A percentile compares a stretch with the other conserved stretches of the same genome.
These are phyloP conservation scores for Bipolaris bicolor DNA, from an alignment of 2,329 filamentous ascomycete species.

Conservation along the genomic window DNA sequence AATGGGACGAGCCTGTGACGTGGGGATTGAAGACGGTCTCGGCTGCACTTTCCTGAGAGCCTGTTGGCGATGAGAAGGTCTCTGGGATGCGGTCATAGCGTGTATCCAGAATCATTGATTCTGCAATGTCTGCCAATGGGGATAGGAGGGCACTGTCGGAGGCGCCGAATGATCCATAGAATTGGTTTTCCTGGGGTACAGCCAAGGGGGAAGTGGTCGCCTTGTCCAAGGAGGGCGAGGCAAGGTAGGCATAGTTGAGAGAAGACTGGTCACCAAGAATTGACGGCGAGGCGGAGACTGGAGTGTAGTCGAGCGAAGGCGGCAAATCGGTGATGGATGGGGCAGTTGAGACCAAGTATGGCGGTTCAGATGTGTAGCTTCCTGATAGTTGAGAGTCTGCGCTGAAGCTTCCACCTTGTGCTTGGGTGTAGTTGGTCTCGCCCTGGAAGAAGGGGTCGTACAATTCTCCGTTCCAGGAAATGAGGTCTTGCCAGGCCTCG, in stretches of 20 bases:
- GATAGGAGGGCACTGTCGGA: constrained; percentile 27
- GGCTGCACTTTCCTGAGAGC: constrained; percentile 31
- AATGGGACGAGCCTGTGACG: constrained; percentile 34
- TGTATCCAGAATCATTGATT: constrained; percentile 35
- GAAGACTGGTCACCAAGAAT: constrained; percentile 35
- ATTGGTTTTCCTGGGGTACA: constrained; percentile 22
- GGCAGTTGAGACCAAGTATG: constrained; percentile 30
- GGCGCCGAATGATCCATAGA: constrained; percentile 34
- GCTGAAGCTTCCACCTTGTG: constrained; percentile 17
- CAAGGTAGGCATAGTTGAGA: constrained; percentile 28
- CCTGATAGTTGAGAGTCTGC: constrained; percentile 26
- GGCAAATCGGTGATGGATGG: constrained; percentile 34
- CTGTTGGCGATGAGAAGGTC: constrained; percentile 20
- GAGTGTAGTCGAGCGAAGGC: constrained; percentile 35
- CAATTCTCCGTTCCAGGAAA: constrained; percentile 40
- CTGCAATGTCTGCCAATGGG: constrained; percentile 19
- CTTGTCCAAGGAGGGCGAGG: constrained; percentile 37
- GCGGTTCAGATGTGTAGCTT: constrained; percentile 31
- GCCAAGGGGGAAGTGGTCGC: constrained; percentile 37
- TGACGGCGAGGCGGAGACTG: constrained; percentile 37
- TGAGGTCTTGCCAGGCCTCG: constrained; percentile 39
- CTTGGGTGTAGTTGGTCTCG: constrained; percentile 21
- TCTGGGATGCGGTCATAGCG: constrained; percentile 30
- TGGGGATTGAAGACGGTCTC: constrained; percentile 39
- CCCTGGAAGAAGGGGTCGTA: constrained; percentile 37